These are phyloP conservation scores for Moricandia moricandioides DNA, from an alignment of 345 rosid genomes.

Conservation along the genomic window DNA sequence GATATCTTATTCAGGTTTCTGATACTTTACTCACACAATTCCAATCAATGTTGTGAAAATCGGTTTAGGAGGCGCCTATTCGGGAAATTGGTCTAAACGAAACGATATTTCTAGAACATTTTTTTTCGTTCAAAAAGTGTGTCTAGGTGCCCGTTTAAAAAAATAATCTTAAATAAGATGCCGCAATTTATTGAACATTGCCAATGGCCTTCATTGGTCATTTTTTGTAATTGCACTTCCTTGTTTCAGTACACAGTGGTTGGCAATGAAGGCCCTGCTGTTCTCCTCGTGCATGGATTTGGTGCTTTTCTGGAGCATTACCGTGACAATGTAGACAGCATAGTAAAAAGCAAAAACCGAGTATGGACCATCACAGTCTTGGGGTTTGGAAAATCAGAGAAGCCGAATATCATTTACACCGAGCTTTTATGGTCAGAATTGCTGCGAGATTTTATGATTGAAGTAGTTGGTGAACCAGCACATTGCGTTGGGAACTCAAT, in stretches of 20 bases:
- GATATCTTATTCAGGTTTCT: constrained; percentile 75
- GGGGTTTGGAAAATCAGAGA: constrained; percentile 93
- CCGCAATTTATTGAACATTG: no score
- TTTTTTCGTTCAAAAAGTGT: no score
- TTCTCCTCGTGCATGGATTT: constrained; percentile 90
- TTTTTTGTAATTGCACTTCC: background rate
- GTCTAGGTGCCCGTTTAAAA: no score
- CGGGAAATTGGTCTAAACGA: no score
- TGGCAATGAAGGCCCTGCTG: constrained; percentile 68
- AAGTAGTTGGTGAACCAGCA: constrained; percentile 76
- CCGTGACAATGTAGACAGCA: constrained; percentile 58
- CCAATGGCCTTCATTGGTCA: background rate
- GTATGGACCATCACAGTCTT: constrained; percentile 76
- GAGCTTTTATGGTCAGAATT: constrained; percentile 88
- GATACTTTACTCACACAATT: background rate
- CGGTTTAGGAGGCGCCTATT: no score
- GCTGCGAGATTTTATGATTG: constrained; percentile 74
- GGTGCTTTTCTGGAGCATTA: constrained; percentile 92
- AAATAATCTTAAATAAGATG: no score
- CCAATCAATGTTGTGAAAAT: background rate
- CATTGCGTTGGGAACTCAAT: constrained; percentile 84
- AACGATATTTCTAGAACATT: no score
- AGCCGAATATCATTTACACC: constrained; percentile 77
- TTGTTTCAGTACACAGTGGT: constrained; percentile 52
- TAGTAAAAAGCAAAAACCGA: constrained; percentile 54